These are phyloP conservation scores for Amylostereum chailletii DNA, from an alignment of 1,284 basidiomycete species.

Conservation along the genomic window DNA sequence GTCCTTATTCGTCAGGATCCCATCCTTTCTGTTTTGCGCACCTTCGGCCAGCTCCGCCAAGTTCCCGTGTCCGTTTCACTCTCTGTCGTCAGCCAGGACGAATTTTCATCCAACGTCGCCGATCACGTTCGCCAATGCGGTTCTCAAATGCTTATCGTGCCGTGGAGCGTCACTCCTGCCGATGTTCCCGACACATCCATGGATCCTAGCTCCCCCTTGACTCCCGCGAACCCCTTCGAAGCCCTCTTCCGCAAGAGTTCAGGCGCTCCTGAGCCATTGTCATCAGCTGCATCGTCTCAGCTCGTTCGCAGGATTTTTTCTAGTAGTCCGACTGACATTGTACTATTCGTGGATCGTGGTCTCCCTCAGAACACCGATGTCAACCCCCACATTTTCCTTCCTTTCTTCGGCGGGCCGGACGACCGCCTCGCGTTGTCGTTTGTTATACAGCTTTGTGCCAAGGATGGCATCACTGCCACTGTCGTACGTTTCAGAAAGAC, in stretches of 20 bases:
- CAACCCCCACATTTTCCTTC: slow-evolving; percentile 67
- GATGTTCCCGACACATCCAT: slow-evolving; percentile 24
- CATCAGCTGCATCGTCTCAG: slow-evolving; percentile 59
- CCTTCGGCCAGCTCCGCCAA: slow-evolving; percentile 71
- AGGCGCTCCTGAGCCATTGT: slow-evolving; percentile 33
- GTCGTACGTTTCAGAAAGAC: slow-evolving; percentile 50
- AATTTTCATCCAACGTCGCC: slow-evolving; percentile 63
- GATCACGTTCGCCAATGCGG: slow-evolving; percentile 49
- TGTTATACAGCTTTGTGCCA: slow-evolving; percentile 70
- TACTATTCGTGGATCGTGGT: slow-evolving; percentile 72
- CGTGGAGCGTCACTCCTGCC: slow-evolving; percentile 48
- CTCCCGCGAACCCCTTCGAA: slow-evolving; percentile 46
- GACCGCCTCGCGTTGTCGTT: slow-evolving; percentile 79
- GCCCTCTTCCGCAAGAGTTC: slow-evolving; percentile 36
- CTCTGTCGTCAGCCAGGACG: slow-evolving; percentile 55
- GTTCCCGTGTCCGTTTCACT: slow-evolving; percentile 64
- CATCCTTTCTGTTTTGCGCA: slow-evolving; percentile 72
- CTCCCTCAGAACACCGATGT: slow-evolving; percentile 15
- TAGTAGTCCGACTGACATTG: slow-evolving; percentile 59
- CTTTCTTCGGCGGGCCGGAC: slow-evolving; percentile 90
- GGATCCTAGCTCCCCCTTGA: slow-evolving; percentile 8
- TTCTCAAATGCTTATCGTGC: slow-evolving; percentile 74
- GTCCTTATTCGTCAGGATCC: slow-evolving; percentile 70
- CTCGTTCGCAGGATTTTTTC: slow-evolving; percentile 78
- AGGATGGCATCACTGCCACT: slow-evolving; percentile 57